These are phyloP conservation scores for Kalmanozyma brasiliensis DNA, from an alignment of 1,284 basidiomycete genomes.

Conservation along the genomic window DNA sequence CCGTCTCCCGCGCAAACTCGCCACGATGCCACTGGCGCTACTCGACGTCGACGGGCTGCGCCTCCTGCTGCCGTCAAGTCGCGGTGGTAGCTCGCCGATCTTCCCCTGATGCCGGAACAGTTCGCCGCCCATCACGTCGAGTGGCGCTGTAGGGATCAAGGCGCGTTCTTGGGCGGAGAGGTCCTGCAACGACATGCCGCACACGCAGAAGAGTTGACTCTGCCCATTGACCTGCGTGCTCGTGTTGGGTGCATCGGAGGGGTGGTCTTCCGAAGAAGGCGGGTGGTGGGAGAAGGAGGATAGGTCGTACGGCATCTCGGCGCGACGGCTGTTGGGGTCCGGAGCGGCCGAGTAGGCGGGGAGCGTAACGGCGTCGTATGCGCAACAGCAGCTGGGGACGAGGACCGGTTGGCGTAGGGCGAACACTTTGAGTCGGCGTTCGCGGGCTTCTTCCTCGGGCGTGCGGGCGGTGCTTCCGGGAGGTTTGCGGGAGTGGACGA, in stretches of 20 bases:
- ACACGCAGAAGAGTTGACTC: constrained; percentile 65
- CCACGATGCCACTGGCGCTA: constrained; percentile 25
- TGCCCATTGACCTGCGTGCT: constrained; percentile 50
- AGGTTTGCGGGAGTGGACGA: constrained; percentile 59
- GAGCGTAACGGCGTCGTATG: constrained; percentile 65
- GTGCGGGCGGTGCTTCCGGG: constrained; percentile 20
- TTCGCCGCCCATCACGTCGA: constrained; percentile 49
- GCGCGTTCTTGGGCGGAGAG: constrained; percentile 57
- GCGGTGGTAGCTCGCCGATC: constrained; percentile 57
- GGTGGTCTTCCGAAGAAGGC: constrained; percentile 7
- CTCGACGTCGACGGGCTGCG: constrained; percentile 16
- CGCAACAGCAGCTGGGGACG: constrained; percentile 65
- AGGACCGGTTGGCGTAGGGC: constrained; percentile 63
- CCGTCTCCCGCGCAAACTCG: constrained; percentile 31
- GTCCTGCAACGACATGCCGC: constrained; percentile 64
- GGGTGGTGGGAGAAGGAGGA: constrained; percentile 28
- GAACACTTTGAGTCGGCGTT: constrained; percentile 65
- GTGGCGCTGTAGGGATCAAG: constrained; percentile 55
- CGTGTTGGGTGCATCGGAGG: constrained; percentile 39
- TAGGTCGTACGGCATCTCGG: constrained; percentile 58
- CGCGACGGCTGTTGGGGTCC: constrained; percentile 25
- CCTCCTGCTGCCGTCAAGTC: constrained; percentile 16
- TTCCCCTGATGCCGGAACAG: constrained; percentile 56
- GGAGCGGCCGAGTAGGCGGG: constrained; percentile 57
- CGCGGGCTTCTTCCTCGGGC: constrained; percentile 40